phyloP scores from a whole-genome alignment of 1,284 basidiomycete species.

The Ceratobasidium theobromae region DNA sequence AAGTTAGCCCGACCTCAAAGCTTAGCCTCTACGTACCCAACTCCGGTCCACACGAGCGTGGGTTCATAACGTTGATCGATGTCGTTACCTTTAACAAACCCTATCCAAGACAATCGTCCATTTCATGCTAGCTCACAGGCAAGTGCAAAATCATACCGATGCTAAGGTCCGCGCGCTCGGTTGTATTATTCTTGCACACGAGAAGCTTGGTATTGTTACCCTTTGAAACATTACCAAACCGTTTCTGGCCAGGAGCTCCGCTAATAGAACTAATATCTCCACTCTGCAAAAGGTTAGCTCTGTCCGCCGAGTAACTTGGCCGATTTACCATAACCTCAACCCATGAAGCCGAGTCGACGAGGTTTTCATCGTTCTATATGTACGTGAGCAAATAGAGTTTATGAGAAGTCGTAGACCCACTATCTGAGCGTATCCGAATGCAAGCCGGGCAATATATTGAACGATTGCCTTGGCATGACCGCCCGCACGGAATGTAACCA shows the following conservation, averaged over 20 bases:
- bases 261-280: neutral
- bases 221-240: neutral
- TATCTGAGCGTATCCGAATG: neutral
- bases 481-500: neutral
- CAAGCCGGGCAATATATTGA: neutral
- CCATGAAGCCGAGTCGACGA: neutral
- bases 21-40: neutral
- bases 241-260: neutral
- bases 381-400: neutral
- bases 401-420: neutral
- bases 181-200: neutral
- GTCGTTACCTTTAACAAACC: conserved; percentile 13
- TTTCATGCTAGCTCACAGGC: neutral
- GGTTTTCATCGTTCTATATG: neutral
- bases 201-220: neutral
- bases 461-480: neutral
- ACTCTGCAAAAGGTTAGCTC: neutral
- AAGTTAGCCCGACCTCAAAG: neutral
- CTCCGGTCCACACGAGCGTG: neutral
- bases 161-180: neutral
- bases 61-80: neutral
- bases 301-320: neutral
- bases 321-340: neutral
- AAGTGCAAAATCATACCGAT: neutral
- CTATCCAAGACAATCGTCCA: neutral